Conservation (phyloP, 805 yeast genomes). For the Nakazawaea ernobii region DNA sequence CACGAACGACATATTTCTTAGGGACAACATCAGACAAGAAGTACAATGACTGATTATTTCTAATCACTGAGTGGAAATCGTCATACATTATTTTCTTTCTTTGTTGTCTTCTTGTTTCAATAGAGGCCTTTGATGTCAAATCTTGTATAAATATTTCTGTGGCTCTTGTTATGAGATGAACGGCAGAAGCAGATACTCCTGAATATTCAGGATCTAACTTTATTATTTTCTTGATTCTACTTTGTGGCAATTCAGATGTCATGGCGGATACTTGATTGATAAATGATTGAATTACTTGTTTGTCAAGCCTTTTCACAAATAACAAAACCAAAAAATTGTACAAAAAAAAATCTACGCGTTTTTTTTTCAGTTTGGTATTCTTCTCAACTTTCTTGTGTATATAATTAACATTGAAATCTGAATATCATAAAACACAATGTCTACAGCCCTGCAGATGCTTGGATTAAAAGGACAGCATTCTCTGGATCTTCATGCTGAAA, state of each 20-base stretch:
- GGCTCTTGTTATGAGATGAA: conserved; percentile 29
- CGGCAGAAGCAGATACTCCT: conserved; percentile 34
- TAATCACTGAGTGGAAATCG: conserved; percentile 64
- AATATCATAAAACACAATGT: neutral
- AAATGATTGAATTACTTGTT: too few relatives aligned
- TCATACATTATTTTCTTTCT: conserved; percentile 65
- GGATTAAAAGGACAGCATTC: neutral
- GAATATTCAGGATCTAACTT: conserved; percentile 74
- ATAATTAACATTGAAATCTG: neutral
- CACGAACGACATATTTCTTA: conserved; percentile 44
- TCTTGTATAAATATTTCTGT: conserved; percentile 69
- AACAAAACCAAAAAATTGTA: neutral
- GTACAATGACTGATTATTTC: conserved; percentile 49
- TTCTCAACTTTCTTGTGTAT: neutral
- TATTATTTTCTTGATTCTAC: conserved; percentile 65
- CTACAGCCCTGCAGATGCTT: conserved; percentile 5
- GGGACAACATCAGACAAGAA: conserved; percentile 69
- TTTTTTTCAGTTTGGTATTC: neutral
- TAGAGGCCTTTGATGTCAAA: conserved; percentile 64
- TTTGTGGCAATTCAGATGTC: conserved; percentile 42
- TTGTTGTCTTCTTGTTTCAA: conserved; percentile 57
- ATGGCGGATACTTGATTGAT: neutral
- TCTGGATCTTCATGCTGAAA: conserved; percentile 20
- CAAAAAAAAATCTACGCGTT: conserved; percentile 1
- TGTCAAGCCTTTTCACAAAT: too few relatives aligned